Conservation (phyloP, 2,329 filamentous ascomycete species). For the Penicillium expansum region DNA sequence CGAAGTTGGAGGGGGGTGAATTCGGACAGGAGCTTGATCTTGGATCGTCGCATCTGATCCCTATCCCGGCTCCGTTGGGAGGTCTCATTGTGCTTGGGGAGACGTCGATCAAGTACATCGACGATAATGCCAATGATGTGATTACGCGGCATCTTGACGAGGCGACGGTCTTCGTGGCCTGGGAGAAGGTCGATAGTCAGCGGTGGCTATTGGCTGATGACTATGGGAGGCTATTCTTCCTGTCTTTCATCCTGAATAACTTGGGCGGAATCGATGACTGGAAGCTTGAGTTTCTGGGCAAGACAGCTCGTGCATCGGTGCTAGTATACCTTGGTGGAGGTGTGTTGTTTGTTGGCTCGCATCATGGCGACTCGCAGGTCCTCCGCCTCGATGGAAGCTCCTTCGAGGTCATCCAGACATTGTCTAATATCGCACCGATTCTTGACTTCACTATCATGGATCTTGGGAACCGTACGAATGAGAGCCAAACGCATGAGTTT, state of each 20-base stretch:
- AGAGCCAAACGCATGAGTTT: slow-evolving; percentile 80
- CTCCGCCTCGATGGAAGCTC: slow-evolving; percentile 61
- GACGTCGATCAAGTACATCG: slow-evolving; percentile 79
- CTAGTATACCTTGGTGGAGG: slow-evolving; percentile 70
- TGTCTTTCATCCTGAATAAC: slow-evolving; percentile 69
- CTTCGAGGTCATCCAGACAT: slow-evolving; percentile 68
- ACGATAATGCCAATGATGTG: slow-evolving; percentile 68
- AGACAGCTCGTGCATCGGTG: slow-evolving; percentile 71
- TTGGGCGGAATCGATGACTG: slow-evolving; percentile 68
- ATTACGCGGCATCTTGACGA: slow-evolving; percentile 66
- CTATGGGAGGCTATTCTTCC: slow-evolving; percentile 79
- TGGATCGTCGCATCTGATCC: slow-evolving; percentile 61
- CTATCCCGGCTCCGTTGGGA: slow-evolving; percentile 58
- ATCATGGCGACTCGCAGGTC: slow-evolving; percentile 88
- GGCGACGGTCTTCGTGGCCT: slow-evolving; percentile 84
- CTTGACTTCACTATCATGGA: slow-evolving; percentile 96
- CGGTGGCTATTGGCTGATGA: slow-evolving; percentile 89
- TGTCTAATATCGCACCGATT: slow-evolving; percentile 84
- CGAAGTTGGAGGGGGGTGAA: slow-evolving; percentile 29
- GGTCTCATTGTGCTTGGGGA: slow-evolving; percentile 75
- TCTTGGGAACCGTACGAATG: slow-evolving; percentile 78
- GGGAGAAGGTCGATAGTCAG: slow-evolving; percentile 78
- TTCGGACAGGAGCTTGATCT: slow-evolving; percentile 56
- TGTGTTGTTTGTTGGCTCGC: slow-evolving; percentile 81
- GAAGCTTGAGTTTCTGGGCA: slow-evolving; percentile 64